Evolutionary conservation across 768 basidiomycete species (phyloP), one percentile per base, ranked within the genome.

Genomic region (Naganishia friedmannii): DNA sequence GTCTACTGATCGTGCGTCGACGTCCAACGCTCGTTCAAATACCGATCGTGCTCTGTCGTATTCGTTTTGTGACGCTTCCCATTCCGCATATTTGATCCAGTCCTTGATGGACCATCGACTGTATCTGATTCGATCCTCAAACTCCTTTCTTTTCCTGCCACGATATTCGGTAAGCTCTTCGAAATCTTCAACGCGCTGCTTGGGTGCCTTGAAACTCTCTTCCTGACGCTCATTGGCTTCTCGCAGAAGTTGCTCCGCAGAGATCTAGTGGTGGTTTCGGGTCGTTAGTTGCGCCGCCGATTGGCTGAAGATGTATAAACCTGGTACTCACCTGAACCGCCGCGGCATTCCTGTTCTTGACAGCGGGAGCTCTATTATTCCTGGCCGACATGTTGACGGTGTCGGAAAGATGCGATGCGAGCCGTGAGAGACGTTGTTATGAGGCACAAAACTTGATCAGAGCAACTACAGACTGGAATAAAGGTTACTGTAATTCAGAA

Each of bases 201-300:
- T 91, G 13, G 96, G 96, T 0, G 94, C 93, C 60, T 89, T 88
- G 79, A 93, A 91, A 15, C 89, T 86, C 34, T 90, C 86, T 80
- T 98, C 96, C 84, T 98, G 94, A 67, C 95, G 86, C 75, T 98
- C 96, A 89, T 97, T 93, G 58, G 96, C 96, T 84, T 99, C 96
- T 76, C 96, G 89, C 12, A 99, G 85, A 53, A 99, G 88, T 83
- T 99, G 96, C 83, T 98, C 96, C 17, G 96, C 92, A 69, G 96
- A 98, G 83, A 98, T 94, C 92, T 97, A 31, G 73, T 70, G 34
- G 65, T 63, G 58, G 66, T 57, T 69, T 48, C 53, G 42, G 3
- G 51, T 42, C 29, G 21, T 39, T 42, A 42, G 42, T 15, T 15
- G 15, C 15, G 42, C 15, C 15, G 15, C 15, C 42, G 42, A 42